phyloP scores from a whole-genome alignment of 371 early-diverging fungal genomes.

The Circinella umbellata region DNA sequence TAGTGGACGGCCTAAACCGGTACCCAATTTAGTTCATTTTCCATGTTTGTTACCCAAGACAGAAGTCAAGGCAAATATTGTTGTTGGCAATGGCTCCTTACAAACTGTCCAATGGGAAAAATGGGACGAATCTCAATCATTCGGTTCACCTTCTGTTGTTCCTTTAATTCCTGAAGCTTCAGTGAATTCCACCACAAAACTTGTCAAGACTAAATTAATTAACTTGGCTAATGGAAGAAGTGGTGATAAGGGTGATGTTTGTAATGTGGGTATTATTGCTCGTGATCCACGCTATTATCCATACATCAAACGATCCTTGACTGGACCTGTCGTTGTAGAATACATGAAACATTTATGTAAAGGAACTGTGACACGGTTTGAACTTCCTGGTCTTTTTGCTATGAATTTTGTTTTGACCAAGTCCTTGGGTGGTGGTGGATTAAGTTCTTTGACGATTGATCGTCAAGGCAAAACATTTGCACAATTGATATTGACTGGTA shows the following conservation, averaged over 20 bases:
- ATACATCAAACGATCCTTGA: slow-evolving; percentile 47
- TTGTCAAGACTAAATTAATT: slow-evolving; percentile 60
- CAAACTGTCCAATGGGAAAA: slow-evolving; percentile 36
- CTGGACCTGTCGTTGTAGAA: slow-evolving; percentile 51
- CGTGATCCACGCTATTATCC: slow-evolving; percentile 65
- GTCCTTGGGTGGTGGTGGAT: slow-evolving; percentile 73
- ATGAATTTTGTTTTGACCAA: slow-evolving; percentile 77
- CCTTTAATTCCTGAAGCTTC: slow-evolving; percentile 37
- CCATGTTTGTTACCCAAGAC: slow-evolving; percentile 65
- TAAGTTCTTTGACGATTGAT: slow-evolving; percentile 70
- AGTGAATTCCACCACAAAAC: slow-evolving; percentile 14
- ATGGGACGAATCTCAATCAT: slow-evolving; percentile 31
- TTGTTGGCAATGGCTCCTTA: slow-evolving; percentile 42
- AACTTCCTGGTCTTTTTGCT: slow-evolving; percentile 66
- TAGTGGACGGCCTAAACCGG: slow-evolving; percentile 55
- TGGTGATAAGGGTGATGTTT: slow-evolving; percentile 79
- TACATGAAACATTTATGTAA: slow-evolving; percentile 71
- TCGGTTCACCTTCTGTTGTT: slow-evolving; percentile 28
- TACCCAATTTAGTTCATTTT: slow-evolving; percentile 72
- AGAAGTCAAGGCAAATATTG: slow-evolving; percentile 46
- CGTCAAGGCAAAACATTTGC: slow-evolving; percentile 81
- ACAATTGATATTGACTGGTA: slow-evolving; percentile 62
- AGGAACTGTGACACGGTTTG: slow-evolving; percentile 68
- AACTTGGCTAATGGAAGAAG: slow-evolving; percentile 72
- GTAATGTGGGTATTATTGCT: slow-evolving; percentile 73